These are phyloP conservation scores for Talaromyces rugulosus DNA, from an alignment of 2,329 filamentous ascomycete genomes.

Conservation along the genomic window DNA sequence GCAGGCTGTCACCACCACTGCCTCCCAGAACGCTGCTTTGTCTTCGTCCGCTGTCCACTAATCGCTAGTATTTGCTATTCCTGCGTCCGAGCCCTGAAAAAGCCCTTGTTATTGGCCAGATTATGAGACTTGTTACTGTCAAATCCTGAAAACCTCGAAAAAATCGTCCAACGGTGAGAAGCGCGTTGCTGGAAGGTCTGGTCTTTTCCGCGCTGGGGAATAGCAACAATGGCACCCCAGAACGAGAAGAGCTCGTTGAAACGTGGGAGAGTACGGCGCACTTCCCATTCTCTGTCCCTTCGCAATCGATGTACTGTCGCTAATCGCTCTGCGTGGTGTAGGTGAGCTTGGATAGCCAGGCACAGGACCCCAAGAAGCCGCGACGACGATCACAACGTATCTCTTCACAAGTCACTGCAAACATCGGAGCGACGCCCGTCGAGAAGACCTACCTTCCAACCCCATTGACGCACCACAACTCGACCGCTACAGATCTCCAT, in stretches of 20 bases:
- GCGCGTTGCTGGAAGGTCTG: background rate
- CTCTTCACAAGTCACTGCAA: slow-evolving; percentile 54
- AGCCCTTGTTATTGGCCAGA: background rate
- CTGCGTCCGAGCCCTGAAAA: background rate
- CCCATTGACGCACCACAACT: slow-evolving; percentile 68
- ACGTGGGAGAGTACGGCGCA: slow-evolving; percentile 63
- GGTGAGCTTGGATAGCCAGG: slow-evolving; percentile 62
- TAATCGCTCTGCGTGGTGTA: slow-evolving; percentile 32
- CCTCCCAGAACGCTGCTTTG: background rate
- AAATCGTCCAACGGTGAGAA: background rate
- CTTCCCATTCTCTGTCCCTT: slow-evolving; percentile 19
- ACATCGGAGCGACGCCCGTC: slow-evolving; percentile 50
- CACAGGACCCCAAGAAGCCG: slow-evolving; percentile 71
- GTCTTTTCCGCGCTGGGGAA: background rate
- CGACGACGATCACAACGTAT: slow-evolving; percentile 73
- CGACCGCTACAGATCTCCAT: slow-evolving; percentile 55
- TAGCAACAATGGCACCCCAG: slow-evolving; percentile 41
- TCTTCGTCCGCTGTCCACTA: background rate
- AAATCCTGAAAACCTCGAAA: background rate
- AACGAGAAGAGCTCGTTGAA: slow-evolving; percentile 80
- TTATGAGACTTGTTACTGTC: background rate
- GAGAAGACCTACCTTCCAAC: slow-evolving; percentile 71
- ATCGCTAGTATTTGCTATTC: background rate
- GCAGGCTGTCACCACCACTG: background rate
- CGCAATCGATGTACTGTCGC: slow-evolving; percentile 13